A percentile compares a stretch with the other conserved stretches of the same genome.
Evolutionary conservation across 75 land plant species (phyloP).

Genomic region (Pseudotsuga menziesii): DNA sequence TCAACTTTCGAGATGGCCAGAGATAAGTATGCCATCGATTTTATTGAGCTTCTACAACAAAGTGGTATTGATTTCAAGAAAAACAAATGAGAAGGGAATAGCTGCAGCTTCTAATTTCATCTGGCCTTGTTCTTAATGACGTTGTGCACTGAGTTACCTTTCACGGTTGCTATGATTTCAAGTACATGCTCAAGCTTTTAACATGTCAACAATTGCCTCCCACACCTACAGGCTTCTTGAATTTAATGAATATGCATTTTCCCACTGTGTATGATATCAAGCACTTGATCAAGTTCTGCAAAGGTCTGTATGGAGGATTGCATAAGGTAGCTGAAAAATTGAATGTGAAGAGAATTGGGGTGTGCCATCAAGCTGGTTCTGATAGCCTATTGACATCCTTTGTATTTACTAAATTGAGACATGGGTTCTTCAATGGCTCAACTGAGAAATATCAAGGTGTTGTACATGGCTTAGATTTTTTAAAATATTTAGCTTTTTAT

Average conservation of each 20-base stretch:
- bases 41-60: constrained; percentile 49
- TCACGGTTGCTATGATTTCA: constrained; percentile 41
- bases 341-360: no score
- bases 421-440: no score
- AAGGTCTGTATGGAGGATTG: no score
- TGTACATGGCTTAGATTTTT: no score
- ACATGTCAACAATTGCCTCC: constrained; percentile 46
- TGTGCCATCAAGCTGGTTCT: no score
- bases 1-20: constrained; percentile 46
- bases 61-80: constrained; percentile 48
- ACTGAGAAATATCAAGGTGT: no score
- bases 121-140: constrained; percentile 46
- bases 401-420: no score
- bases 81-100: constrained; percentile 38
- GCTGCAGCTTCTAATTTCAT: constrained; percentile 27
- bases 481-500: no score
- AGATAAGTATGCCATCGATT: constrained; percentile 43
- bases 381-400: no score
- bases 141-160: constrained; percentile 56
- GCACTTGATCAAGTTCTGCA: background rate
- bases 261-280: constrained; percentile 58
- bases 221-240: constrained; percentile 29
- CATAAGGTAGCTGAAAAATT: no score
- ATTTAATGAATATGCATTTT: constrained; percentile 38
- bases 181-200: constrained; percentile 46